A percentile compares a stretch with the other conserved stretches of the same genome.
Evolutionary conservation across 805 yeast species (phyloP).

Genomic region (Kluyveromyces starmeri): DNA sequence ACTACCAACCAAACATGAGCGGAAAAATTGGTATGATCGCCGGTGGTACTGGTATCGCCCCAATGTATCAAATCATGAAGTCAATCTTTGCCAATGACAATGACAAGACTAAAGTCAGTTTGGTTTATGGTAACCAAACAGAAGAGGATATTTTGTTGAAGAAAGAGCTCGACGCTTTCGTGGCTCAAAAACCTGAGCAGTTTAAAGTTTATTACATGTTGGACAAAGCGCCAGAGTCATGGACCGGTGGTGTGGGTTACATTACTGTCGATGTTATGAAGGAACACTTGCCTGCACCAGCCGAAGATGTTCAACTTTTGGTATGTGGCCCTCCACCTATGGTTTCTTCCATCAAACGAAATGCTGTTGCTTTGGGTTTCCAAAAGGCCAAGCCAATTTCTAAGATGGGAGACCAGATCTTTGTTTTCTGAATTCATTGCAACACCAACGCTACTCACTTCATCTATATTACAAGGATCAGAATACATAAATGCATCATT

Average conservation of each 20-base stretch:
- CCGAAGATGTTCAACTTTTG: conserved; percentile 47
- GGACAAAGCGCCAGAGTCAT: conserved; percentile 54
- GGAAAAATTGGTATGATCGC: conserved; percentile 79
- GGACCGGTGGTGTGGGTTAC: conserved; percentile 76
- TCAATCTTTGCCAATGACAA: conserved; percentile 68
- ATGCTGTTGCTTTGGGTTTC: conserved; percentile 65
- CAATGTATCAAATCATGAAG: conserved; percentile 88
- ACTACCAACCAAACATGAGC: conserved; percentile 72
- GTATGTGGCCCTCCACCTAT: conserved; percentile 94
- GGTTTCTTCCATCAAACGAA: conserved; percentile 77
- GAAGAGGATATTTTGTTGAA: conserved; percentile 74
- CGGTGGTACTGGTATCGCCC: conserved; percentile 95
- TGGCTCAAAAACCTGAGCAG: conserved; percentile 44
- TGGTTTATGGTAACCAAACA: conserved; percentile 74
- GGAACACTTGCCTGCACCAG: conserved; percentile 53
- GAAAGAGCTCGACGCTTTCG: conserved; percentile 67
- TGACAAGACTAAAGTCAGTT: conserved; percentile 66
- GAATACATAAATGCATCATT: too few relatives aligned
- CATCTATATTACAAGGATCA: too few relatives aligned
- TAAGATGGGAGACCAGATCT: conserved; percentile 83
- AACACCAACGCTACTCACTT: too few relatives aligned
- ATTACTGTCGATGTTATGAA: conserved; percentile 68
- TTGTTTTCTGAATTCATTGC: conserved; percentile 53
- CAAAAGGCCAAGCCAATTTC: conserved; percentile 82
- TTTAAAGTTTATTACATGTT: conserved; percentile 66